Evolutionary conservation across 257 asterid species (phyloP), one percentile per base, ranked within the genome.

Genomic region (Cordia subcordata): DNA sequence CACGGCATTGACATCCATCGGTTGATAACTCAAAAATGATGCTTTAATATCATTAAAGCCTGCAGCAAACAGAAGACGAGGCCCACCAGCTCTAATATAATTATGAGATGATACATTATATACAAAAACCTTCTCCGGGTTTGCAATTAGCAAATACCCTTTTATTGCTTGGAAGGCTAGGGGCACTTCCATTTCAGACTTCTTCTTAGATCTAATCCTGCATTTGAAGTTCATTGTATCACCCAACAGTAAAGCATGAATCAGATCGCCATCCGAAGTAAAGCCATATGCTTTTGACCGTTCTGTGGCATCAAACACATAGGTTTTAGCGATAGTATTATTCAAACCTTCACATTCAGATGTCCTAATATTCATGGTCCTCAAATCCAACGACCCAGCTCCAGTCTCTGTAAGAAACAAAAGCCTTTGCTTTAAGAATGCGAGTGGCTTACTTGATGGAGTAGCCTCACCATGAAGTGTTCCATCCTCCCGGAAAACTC

Each of bases 301-400:
- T 62, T 93, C 99, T 38, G 73, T 73, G 11, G 88, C 88, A 60
- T 93, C 97, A 39, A 93, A 93, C 37, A 85, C 92, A 47, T 89
- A 93, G 60, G 52, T 78, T 58, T 68, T 73, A 8, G 76, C 92
- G 32, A 73, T 59, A 45, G 92, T 82, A 73, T 73, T 68, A 68
- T 93, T 87, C 67, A 89, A 53, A 3, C 96, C 97, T 71, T 93
- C 99, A n/a, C 99, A 93, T 8, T 74, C 84, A 1, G 94, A 72
- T 59, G 90, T 97, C 77, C 83, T 85, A 37, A 93, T 67, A 67
- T 73, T 93, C 97, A 89, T 89, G 51, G 94, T 82, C 77, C 97
- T 82, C 74, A 93, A 79, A 77, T 93, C 99, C 77, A 93, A 75
- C 0, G 97, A 89, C 33, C 99, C 99, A 0, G 99, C 97, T 20